Conservation (phyloP, 2,329 filamentous ascomycete species). For the Metarhizium album region DNA sequence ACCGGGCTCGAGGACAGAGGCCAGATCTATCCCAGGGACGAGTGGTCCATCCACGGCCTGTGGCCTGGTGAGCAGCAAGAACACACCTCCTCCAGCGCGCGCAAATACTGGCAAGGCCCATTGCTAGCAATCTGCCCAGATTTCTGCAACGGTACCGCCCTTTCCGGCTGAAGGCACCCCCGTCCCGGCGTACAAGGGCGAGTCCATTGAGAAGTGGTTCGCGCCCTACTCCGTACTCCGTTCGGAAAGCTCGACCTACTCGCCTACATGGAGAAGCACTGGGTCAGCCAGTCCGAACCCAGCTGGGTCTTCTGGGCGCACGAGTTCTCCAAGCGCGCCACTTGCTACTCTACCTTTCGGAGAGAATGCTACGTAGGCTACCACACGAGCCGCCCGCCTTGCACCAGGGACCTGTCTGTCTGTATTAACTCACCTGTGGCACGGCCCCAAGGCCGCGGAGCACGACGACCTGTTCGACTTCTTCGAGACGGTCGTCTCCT, state of each 20-base stretch:
- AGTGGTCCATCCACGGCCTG: slow-evolving; percentile 48
- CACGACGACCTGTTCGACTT: slow-evolving; percentile 53
- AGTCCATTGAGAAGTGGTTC: slow-evolving; percentile 47
- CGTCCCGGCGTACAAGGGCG: slow-evolving; percentile 48
- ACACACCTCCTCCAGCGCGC: background rate
- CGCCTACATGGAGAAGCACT: slow-evolving; percentile 54
- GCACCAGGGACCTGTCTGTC: too few relatives aligned
- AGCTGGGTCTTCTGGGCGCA: slow-evolving; percentile 55
- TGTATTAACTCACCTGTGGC: background rate
- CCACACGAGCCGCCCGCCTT: too few relatives aligned
- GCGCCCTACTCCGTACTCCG: too few relatives aligned
- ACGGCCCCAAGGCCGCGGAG: slow-evolving; percentile 39
- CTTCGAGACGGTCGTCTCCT: slow-evolving; percentile 48
- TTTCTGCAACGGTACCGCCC: slow-evolving; percentile 30
- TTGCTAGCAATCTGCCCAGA: slow-evolving; percentile 16
- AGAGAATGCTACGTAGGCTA: slow-evolving; percentile 43
- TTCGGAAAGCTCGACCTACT: slow-evolving; percentile 50
- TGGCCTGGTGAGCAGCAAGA: slow-evolving; percentile 33
- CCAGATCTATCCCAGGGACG: slow-evolving; percentile 45
- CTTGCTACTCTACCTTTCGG: slow-evolving; percentile 57
- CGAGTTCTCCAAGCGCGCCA: slow-evolving; percentile 58
- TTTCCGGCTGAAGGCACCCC: slow-evolving; percentile 30
- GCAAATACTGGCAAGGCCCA: background rate
- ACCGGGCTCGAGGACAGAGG: slow-evolving; percentile 47
- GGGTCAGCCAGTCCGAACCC: slow-evolving; percentile 45